Evolutionary conservation across 768 basidiomycete species (phyloP), one percentile per base, ranked within the genome.

Genomic region (Tremella fuciformis): DNA sequence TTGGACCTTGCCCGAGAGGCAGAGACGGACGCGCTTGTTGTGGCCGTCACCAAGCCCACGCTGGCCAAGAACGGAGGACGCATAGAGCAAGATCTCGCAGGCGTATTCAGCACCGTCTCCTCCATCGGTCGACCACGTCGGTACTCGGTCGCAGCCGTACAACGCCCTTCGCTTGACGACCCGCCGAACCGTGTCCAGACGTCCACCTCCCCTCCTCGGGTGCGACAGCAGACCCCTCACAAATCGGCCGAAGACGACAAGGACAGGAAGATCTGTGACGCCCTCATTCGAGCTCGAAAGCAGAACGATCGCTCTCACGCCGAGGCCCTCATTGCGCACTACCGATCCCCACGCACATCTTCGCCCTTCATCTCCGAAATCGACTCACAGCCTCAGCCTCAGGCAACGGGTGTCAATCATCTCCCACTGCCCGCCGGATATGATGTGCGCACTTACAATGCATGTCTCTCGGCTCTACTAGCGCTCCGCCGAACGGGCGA

Each of bases 391-490:
- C 64, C 13, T 49, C 50, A 37, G 55, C 69, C 13, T 49, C 50
- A 37, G 55, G 66, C n/a, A 50, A 57, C 1, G 50, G 62, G 2
- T 40, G 56, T 3, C 42, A 62, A n/a, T 6, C 22, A 46, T 46
- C 42, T 46, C 16, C 71, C 71, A 6, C 56, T 73, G 9, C 67
- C 69, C 1, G 38, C 48, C 9, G 53, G 48, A 21, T 70, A 69
- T 38, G 16, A 21, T n/a, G 24, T 29, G 16, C 49, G 38, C 16
- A 78, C 79, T 2, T 89, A 85, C 78, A 89, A 89, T 66, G 72
- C 79, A 34, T 85, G 85, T 4, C 76, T 91, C 19, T 70, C 80
- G 1, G 84, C 83, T 0, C 75, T 91, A 2, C 66, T 79, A 38
- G 25, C 42, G 0, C 58, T 67, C 13, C 70, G 78, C 24, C 44